These are phyloP conservation scores for Leccinum angustisporum DNA, from an alignment of 1,284 basidiomycete genomes.

Conservation along the genomic window DNA sequence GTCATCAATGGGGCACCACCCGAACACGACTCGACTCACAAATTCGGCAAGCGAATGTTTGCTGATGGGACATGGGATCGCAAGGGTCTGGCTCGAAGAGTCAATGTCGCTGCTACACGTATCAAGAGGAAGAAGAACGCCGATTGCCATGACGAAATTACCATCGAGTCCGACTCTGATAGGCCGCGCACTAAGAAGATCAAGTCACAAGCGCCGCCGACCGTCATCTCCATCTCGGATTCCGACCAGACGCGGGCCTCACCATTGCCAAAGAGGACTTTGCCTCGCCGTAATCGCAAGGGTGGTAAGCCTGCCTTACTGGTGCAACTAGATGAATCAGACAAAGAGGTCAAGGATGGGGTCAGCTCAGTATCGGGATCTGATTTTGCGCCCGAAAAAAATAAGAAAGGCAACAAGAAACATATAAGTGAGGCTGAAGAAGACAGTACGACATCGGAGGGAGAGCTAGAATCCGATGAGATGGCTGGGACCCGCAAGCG, in stretches of 20 bases:
- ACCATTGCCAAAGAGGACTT: not conserved
- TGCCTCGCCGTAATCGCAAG: no score
- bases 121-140: not conserved
- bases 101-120: not conserved
- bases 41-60: not conserved
- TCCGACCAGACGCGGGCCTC: not conserved
- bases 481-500: not conserved
- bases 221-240: not conserved
- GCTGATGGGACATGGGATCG: not conserved
- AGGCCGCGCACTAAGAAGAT: no score
- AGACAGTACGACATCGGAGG: not conserved
- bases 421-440: fast-evolving
- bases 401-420: not conserved
- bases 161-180: no score
- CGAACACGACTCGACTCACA: not conserved
- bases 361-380: not conserved
- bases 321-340: not conserved
- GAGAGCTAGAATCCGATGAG: not conserved
- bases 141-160: no score
- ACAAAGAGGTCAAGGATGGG: not conserved
- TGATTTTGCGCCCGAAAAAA: not conserved
- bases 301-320: no score
- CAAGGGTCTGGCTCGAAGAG: not conserved
- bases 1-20: not conserved
- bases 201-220: no score